A percentile compares a stretch with the other conserved stretches of the same genome.
Evolutionary conservation across 352 stramenopile species (phyloP).

Genomic region (Globisporangium barbulae): DNA sequence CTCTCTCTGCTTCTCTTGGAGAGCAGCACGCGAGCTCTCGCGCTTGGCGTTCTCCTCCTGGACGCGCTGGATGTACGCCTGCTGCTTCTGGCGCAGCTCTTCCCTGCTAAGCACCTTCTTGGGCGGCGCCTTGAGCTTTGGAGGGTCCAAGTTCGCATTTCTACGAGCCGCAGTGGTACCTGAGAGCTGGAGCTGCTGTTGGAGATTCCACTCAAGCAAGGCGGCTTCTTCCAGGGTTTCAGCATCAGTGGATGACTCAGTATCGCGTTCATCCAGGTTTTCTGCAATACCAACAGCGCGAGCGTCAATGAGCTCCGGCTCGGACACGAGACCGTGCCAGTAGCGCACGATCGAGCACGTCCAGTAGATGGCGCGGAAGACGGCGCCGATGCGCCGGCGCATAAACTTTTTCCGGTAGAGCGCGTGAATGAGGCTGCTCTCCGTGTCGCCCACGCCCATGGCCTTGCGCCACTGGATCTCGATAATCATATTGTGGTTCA

Average conservation of each 20-base stretch:
- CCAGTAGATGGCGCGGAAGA: constrained; percentile 31
- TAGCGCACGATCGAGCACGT: constrained; percentile 30
- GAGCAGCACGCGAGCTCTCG: constrained; percentile 19
- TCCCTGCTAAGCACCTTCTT: constrained; percentile 9
- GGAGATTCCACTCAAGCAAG: background rate
- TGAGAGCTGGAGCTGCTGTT: constrained; percentile 1
- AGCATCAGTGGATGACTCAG: background rate
- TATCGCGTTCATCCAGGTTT: background rate
- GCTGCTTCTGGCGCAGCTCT: constrained; percentile 28
- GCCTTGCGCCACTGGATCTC: constrained; percentile 62
- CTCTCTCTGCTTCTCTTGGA: constrained; percentile 32
- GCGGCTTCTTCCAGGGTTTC: background rate
- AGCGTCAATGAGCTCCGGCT: background rate
- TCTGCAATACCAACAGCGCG: background rate
- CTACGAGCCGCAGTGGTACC: background rate
- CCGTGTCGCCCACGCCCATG: constrained; percentile 56
- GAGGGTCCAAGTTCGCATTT: background rate
- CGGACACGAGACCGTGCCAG: constrained; percentile 32
- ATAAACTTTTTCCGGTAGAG: constrained; percentile 67
- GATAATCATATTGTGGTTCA: constrained; percentile 62
- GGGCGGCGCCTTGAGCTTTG: background rate
- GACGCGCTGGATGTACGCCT: constrained; percentile 34
- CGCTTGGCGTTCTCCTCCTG: constrained; percentile 38
- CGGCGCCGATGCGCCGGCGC: constrained; percentile 27
- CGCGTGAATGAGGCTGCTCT: constrained; percentile 49